phyloP scores from a whole-genome alignment of 148 eudicot species.

The Salicornia ramosissima region DNA sequence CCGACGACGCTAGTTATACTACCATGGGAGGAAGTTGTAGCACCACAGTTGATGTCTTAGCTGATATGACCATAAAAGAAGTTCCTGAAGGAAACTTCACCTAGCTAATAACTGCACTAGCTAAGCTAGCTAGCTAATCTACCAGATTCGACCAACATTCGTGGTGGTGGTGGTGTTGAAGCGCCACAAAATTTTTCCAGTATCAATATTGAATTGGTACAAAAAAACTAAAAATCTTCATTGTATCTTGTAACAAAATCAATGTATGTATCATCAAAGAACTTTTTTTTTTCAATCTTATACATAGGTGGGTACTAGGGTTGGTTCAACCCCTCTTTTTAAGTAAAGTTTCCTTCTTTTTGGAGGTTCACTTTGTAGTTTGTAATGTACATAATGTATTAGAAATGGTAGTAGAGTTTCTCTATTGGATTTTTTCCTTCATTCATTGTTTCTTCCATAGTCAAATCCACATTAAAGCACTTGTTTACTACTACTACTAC shows the following conservation, averaged over 20 bases:
- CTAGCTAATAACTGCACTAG: background rate
- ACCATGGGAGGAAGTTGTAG: conserved; percentile 44
- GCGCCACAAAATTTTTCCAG: conserved; percentile 24
- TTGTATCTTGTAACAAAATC: conserved; percentile 27
- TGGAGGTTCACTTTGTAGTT: background rate
- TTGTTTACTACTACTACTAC: conserved; percentile 1
- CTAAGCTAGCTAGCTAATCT: background rate
- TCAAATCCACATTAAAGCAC: conserved; percentile 26
- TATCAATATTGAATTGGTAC: conserved; percentile 20
- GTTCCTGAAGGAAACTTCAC: conserved; percentile 33
- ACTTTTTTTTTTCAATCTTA: conserved; percentile 12
- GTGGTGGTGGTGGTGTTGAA: background rate
- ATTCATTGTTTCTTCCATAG: background rate
- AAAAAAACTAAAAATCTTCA: conserved; percentile 12
- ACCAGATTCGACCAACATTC: background rate
- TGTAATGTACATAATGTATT: conserved; percentile 37
- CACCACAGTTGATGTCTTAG: conserved; percentile 34
- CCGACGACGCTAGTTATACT: conserved; percentile 42
- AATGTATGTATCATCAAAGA: conserved; percentile 38
- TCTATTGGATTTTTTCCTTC: background rate
- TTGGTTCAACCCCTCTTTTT: conserved; percentile 3
- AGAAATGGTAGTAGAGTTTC: conserved; percentile 13
- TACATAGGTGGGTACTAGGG: conserved; percentile 30
- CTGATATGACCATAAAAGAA: conserved; percentile 52
- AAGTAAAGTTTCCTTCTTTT: background rate